Percentiles rank a stretch among this genome's conserved stretches.
Conservation (phyloP, 192 early-diverging fungal genomes). For the Geranomyces michiganensis region DNA sequence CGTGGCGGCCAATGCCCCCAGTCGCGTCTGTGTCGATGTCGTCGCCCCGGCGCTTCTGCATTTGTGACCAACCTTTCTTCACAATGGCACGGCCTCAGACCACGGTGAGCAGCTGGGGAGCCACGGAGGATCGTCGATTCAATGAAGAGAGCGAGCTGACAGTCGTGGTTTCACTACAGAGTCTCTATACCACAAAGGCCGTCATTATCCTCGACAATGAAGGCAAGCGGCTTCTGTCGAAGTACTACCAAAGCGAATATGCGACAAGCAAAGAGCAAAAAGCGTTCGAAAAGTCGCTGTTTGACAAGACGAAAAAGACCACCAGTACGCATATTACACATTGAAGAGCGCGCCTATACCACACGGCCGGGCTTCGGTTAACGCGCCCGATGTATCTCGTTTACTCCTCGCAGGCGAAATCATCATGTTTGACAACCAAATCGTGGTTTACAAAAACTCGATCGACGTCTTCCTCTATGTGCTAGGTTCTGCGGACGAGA, state of each 20-base stretch:
- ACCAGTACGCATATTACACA: conserved; percentile 65
- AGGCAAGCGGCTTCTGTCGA: conserved; percentile 89
- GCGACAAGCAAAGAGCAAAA: conserved; percentile 80
- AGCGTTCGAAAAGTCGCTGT: conserved; percentile 88
- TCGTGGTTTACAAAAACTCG: conserved; percentile 83
- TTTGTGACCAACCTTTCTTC: too few species aligned
- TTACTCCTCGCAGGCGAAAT: conserved; percentile 70
- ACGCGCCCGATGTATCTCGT: background rate
- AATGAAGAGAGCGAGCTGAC: too few species aligned
- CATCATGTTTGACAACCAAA: conserved; percentile 90
- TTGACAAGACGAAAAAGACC: conserved; percentile 85
- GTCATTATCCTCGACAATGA: conserved; percentile 89
- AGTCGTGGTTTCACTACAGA: conserved; percentile 15
- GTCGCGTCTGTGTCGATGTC: too few species aligned
- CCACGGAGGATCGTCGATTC: too few species aligned
- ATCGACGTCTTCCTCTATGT: conserved; percentile 92
- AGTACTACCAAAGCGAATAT: conserved; percentile 80
- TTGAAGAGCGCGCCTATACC: background rate
- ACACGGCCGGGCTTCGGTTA: background rate
- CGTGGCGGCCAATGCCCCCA: too few species aligned
- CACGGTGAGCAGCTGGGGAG: too few species aligned
- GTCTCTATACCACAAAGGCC: conserved; percentile 85
- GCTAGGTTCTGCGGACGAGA: conserved; percentile 88
- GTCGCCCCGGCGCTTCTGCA: too few species aligned
- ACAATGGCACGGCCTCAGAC: too few species aligned